These are phyloP conservation scores for Obelidium mucronatum DNA, from an alignment of 192 early-diverging fungal species.

Conservation along the genomic window DNA sequence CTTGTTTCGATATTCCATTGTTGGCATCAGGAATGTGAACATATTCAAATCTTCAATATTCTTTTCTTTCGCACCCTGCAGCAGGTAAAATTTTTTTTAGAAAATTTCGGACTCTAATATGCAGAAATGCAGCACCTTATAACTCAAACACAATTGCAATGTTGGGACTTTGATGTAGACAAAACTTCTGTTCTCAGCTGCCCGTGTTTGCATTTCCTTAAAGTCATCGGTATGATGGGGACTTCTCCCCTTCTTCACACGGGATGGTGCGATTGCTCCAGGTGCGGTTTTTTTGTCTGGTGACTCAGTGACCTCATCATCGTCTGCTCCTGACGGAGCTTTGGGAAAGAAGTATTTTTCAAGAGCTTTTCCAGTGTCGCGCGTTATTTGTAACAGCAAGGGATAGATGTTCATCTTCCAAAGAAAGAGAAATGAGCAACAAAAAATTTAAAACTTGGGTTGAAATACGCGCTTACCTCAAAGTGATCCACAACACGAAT, in stretches of 20 bases:
- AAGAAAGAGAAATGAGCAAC: background rate
- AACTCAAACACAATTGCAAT: conserved; percentile 82
- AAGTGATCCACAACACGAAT: conserved; percentile 91
- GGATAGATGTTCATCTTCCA: conserved; percentile 76
- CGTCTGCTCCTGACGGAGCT: conserved; percentile 33
- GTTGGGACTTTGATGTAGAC: conserved; percentile 90
- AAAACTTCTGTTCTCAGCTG: conserved; percentile 86
- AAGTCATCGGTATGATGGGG: conserved; percentile 56
- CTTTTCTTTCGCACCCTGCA: conserved; percentile 77
- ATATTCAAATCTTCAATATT: conserved; percentile 77
- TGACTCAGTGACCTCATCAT: background rate
- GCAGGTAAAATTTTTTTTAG: too few species aligned
- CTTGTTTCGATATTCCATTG: conserved; percentile 80
- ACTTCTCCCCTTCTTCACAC: background rate
- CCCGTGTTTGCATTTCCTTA: conserved; percentile 84
- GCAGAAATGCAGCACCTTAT: conserved; percentile 72
- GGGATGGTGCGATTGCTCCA: conserved; percentile 1
- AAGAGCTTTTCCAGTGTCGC: conserved; percentile 83
- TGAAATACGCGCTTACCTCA: conserved; percentile 57
- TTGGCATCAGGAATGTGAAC: conserved; percentile 77
- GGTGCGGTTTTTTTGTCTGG: conserved; percentile 3
- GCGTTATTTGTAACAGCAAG: conserved; percentile 80
- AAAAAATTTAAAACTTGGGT: too few species aligned
- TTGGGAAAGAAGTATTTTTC: conserved; percentile 85
- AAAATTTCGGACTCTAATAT: too few species aligned